These are phyloP conservation scores for Globisporangium radiosum DNA, from an alignment of 352 stramenopile genomes.

Conservation along the genomic window DNA sequence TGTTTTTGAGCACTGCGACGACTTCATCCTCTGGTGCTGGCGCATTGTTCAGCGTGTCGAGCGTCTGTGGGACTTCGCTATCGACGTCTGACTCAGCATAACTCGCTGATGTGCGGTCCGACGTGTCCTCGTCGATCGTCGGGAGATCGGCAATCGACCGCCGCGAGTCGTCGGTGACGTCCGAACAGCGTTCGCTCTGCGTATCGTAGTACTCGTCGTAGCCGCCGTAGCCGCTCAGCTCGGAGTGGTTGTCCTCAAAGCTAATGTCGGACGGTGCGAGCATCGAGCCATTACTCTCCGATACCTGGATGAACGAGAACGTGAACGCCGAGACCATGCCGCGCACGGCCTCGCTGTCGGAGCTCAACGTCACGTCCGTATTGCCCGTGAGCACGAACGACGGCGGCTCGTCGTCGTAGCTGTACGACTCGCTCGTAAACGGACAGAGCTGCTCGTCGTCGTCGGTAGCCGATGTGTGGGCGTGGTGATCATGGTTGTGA, in stretches of 20 bases:
- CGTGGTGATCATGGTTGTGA: neutral
- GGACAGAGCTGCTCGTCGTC: conserved; percentile 13
- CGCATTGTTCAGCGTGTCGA: neutral
- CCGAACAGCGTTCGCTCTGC: conserved; percentile 1
- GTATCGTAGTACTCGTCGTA: neutral
- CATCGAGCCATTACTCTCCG: conserved; percentile 24
- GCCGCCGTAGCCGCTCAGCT: conserved; percentile 4
- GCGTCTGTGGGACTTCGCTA: neutral
- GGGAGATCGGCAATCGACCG: conserved; percentile 18
- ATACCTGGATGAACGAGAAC: conserved; percentile 71
- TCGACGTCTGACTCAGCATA: neutral
- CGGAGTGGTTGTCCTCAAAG: conserved; percentile 4
- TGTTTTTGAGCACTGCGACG: neutral
- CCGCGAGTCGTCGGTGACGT: conserved; percentile 16
- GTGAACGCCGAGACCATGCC: conserved; percentile 54
- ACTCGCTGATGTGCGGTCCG: conserved; percentile 9
- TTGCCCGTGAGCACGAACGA: conserved; percentile 44
- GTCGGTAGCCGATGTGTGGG: neutral
- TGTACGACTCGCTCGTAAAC: conserved; percentile 16
- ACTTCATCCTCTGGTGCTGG: too few relatives aligned
- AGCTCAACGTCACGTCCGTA: conserved; percentile 34
- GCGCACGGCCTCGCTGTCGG: conserved; percentile 49
- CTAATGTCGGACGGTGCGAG: conserved; percentile 11
- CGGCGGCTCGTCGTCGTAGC: conserved; percentile 32
- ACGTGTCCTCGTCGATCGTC: conserved; percentile 24